These are phyloP conservation scores for Sporisorium exsertum DNA, from an alignment of 1,284 basidiomycete species.

Conservation along the genomic window DNA sequence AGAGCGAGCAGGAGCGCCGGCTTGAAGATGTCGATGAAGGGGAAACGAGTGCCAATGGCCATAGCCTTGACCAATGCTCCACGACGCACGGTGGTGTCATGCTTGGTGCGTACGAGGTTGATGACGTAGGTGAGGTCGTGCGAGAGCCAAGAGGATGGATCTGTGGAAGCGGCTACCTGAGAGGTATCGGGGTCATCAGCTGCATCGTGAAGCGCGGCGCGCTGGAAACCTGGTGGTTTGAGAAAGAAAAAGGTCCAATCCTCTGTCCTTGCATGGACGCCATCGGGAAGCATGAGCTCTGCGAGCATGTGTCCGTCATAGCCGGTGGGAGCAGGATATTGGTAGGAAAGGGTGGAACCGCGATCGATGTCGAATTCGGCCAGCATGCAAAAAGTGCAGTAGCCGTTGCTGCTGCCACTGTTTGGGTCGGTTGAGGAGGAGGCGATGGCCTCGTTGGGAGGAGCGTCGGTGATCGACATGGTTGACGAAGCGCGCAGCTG, in stretches of 20 bases:
- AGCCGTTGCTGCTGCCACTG: slow-evolving; percentile 19
- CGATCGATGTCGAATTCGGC: slow-evolving; percentile 66
- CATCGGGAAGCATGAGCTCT: slow-evolving; percentile 97
- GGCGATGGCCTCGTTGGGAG: slow-evolving; percentile 4
- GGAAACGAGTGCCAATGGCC: slow-evolving; percentile 93
- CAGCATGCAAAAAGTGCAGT: slow-evolving; percentile 62
- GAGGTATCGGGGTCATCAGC: slow-evolving; percentile 9
- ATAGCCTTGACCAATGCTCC: slow-evolving; percentile 95
- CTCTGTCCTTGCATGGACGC: slow-evolving; percentile 90
- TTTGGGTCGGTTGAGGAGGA: slow-evolving; percentile 3
- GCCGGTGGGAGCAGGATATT: slow-evolving; percentile 57
- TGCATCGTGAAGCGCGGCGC: slow-evolving; percentile 11
- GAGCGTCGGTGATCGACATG: slow-evolving; percentile 30
- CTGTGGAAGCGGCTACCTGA: not conserved
- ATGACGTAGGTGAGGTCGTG: slow-evolving; percentile 78
- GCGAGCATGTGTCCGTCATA: slow-evolving; percentile 77
- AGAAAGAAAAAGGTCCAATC: slow-evolving; percentile 99
- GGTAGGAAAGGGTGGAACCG: slow-evolving; percentile 60
- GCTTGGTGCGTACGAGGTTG: slow-evolving; percentile 94
- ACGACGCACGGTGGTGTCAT: slow-evolving; percentile 86
- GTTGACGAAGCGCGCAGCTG: not conserved
- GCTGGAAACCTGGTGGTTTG: slow-evolving; percentile 34
- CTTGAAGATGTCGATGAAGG: slow-evolving; percentile 99
- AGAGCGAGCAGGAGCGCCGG: slow-evolving; percentile 92
- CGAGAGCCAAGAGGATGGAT: slow-evolving; percentile 31